Conservation (phyloP, 192 early-diverging fungal genomes). For the Backusella psychrophila region DNA sequence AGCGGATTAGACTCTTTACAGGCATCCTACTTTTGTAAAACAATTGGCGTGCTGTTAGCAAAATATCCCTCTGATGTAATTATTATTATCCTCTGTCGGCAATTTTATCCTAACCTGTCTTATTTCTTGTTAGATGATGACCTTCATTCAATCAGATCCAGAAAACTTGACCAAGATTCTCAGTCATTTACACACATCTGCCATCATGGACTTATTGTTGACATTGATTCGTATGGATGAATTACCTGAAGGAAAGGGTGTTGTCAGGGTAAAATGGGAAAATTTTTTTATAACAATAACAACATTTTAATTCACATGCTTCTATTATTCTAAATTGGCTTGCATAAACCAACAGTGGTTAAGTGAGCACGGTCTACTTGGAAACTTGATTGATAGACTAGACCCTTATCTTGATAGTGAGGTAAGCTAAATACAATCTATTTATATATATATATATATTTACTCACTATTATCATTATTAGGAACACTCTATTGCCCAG, state of each 20-base stretch:
- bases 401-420: constrained; percentile 81
- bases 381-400: constrained; percentile 72
- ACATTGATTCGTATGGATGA: constrained; percentile 94
- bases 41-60: constrained; percentile 81
- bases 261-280: constrained; percentile 67
- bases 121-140: constrained; percentile 62
- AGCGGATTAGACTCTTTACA: constrained; percentile 67
- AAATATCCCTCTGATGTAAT: constrained; percentile 85
- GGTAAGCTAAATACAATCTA: constrained; percentile 35
- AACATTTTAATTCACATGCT: background rate
- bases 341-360: constrained; percentile 69
- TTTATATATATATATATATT: background rate
- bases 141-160: constrained; percentile 77
- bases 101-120: constrained; percentile 4
- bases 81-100: background rate
- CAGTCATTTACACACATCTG: constrained; percentile 80
- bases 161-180: constrained; percentile 77
- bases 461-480: background rate
- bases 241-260: constrained; percentile 77
- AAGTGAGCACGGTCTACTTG: constrained; percentile 74
- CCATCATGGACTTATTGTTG: constrained; percentile 89
- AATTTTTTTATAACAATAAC: background rate
- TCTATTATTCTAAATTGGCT: constrained; percentile 9
- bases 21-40: constrained; percentile 90
- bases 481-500: constrained; percentile 41